A percentile compares a stretch with the other conserved stretches of the same genome.
These are phyloP conservation scores for Luffa aegyptiaca DNA, from an alignment of 306 rosid genomes.

Conservation along the genomic window DNA sequence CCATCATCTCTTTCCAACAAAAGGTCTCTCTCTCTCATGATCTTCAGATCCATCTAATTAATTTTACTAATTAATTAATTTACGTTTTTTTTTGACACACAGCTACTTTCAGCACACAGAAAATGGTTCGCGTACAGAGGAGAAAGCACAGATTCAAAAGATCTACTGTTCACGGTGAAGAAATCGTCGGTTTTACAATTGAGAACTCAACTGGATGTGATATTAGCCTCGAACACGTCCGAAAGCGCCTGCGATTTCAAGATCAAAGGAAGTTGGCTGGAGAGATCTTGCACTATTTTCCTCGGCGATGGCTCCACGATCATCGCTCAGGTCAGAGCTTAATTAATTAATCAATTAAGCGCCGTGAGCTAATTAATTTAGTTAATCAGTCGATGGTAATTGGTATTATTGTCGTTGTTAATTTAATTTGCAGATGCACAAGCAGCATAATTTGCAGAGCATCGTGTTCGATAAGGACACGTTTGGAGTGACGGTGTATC, in stretches of 20 bases:
- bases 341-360: too few species aligned
- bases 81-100: neutral
- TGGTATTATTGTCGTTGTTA: too few species aligned
- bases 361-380: too few species aligned
- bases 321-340: neutral
- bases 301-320: neutral
- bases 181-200: slow-evolving; percentile 18
- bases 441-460: slow-evolving; percentile 14
- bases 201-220: slow-evolving; percentile 24
- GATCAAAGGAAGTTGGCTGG: slow-evolving; percentile 28
- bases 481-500: slow-evolving; percentile 26
- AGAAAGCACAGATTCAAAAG: slow-evolving; percentile 25
- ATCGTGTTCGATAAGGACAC: slow-evolving; percentile 17
- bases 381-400: too few species aligned
- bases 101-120: slow-evolving; percentile 28
- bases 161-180: slow-evolving; percentile 26
- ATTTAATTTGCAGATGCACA: slow-evolving; percentile 26
- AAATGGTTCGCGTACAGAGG: slow-evolving; percentile 33
- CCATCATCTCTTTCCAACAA: slow-evolving; percentile 22
- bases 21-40: slow-evolving; percentile 10
- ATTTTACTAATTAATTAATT: neutral
- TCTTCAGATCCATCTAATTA: too few species aligned
- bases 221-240: slow-evolving; percentile 23
- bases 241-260: slow-evolving; percentile 27
- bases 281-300: slow-evolving; percentile 26